Evolutionary conservation across 2,329 filamentous ascomycete species (phyloP).

Genomic region (Sordariomycetes sp.): DNA sequence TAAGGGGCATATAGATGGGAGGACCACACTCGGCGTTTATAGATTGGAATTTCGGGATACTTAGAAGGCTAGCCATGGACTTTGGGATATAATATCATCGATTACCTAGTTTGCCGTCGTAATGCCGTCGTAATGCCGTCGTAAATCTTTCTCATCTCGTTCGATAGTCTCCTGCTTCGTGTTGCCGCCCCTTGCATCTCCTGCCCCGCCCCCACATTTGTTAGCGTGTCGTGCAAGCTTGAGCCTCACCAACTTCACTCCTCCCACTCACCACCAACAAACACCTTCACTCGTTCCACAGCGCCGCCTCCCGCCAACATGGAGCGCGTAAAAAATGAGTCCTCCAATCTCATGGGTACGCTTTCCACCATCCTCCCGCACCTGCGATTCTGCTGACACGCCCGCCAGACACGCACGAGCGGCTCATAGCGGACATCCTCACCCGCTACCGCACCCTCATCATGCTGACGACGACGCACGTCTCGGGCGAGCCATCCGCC

Average conservation of each 20-base stretch:
- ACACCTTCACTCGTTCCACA: background rate
- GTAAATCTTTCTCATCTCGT: too few relatives aligned
- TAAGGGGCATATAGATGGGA: too few relatives aligned
- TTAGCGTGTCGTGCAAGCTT: background rate
- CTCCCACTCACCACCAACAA: background rate
- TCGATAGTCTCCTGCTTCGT: too few relatives aligned
- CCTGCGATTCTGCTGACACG: background rate
- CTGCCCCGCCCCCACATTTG: conserved; percentile 2
- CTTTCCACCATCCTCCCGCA: background rate
- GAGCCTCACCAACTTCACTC: background rate
- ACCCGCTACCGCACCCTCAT: conserved; percentile 33
- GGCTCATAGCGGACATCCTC: conserved; percentile 33
- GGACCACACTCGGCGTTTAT: too few relatives aligned
- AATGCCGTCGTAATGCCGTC: too few relatives aligned
- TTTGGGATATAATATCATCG: too few relatives aligned
- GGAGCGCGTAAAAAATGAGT: background rate
- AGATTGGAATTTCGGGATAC: too few relatives aligned
- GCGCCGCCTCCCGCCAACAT: background rate
- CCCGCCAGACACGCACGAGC: conserved; percentile 30
- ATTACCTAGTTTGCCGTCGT: too few relatives aligned
- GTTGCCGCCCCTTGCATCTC: too few relatives aligned
- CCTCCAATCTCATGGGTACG: conserved; percentile 26
- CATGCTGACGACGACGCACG: conserved; percentile 32
- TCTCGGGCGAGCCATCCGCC: conserved; percentile 26
- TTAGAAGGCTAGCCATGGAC: too few relatives aligned